These are phyloP conservation scores for Talaromyces sp. DNA, from an alignment of 2,329 filamentous ascomycete genomes.

Conservation along the genomic window DNA sequence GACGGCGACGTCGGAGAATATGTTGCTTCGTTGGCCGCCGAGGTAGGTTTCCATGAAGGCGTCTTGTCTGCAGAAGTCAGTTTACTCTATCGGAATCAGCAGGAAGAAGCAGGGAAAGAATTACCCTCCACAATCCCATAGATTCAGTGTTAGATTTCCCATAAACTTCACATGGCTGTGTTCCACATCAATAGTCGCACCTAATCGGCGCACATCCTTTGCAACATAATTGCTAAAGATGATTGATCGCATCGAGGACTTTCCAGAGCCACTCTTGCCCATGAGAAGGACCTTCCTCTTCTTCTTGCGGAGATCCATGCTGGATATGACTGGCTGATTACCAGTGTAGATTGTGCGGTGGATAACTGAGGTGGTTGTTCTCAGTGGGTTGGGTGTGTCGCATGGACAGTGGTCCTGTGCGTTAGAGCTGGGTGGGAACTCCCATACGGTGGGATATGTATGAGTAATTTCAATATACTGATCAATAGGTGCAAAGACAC, in stretches of 20 bases:
- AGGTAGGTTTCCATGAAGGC: conserved; percentile 99
- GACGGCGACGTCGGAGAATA: conserved; percentile 94
- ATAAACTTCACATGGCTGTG: conserved; percentile 98
- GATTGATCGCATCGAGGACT: conserved; percentile 97
- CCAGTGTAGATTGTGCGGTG: not conserved
- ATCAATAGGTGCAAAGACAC: not conserved
- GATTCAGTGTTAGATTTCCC: conserved; percentile 92
- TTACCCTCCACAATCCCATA: conserved; percentile 96
- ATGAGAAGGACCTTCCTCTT: conserved; percentile 85
- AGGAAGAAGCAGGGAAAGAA: conserved; percentile 9
- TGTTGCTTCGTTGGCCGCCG: conserved; percentile 88
- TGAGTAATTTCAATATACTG: not conserved
- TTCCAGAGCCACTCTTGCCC: conserved; percentile 96
- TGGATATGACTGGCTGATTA: conserved; percentile 12
- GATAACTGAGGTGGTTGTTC: not conserved
- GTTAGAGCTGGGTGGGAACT: not conserved
- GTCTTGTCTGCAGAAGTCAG: conserved; percentile 67
- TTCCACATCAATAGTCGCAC: conserved; percentile 97
- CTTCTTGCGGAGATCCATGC: conserved; percentile 56
- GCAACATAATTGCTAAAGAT: conserved; percentile 99
- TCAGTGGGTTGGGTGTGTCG: not conserved
- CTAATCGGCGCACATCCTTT: conserved; percentile 86
- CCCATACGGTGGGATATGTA: conserved; percentile 5
- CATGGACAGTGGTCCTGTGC: conserved; percentile 12
- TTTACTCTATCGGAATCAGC: not conserved